Evolutionary conservation across 1,284 basidiomycete species (phyloP), one percentile per base, ranked within the genome.

Genomic region (Xerocomus nothofagi): DNA sequence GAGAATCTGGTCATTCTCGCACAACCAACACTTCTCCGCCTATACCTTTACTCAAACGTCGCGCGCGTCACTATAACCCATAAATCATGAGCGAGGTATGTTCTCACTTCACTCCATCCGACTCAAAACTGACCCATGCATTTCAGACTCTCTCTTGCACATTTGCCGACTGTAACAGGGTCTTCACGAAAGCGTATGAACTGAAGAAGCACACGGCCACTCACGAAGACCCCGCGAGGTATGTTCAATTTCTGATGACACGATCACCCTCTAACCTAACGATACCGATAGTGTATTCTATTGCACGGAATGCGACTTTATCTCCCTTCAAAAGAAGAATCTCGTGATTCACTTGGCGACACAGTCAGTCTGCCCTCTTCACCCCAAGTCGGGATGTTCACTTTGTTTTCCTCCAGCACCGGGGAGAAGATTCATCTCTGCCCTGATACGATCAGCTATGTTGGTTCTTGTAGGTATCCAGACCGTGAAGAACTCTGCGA

Each of bases 391-490:
- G n/a, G n/a, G n/a, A 15, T 24, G 21, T 24, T 53, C 5, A 50
- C 18, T 3, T 11, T 9, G 9, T 24, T 21, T 4, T 1, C n/a
- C 29, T 39, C 3, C 18, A 69, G 64, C 42, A 66, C 62, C 1
- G 66, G 64, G 11, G 58, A 62, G 36, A 68, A 60, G 38, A 30
- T 20, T 4, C 43, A 55, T n/a, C n/a, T 20, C 2, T 66, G 67
- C 32, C 66, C 57, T 17, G 31, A 66, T 5, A 39, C 29, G 26
- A 18, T 46, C 26, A 30, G 2, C 21, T 6, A 7, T 10, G 3
- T 27, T 10, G 20, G 9, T 20, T 15, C 27, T 30, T 3, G 14
- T 15, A 40, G 15, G 8, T 52, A 17, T 15, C 23, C 24, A 20
- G 11, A 26, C 8, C 3, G 2, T 10, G 41, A 47, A 32, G 20